Base-by-base conservation (phyloP, 2,329 filamentous ascomycete genomes). In the Huntiella bhutanensis region DNA sequence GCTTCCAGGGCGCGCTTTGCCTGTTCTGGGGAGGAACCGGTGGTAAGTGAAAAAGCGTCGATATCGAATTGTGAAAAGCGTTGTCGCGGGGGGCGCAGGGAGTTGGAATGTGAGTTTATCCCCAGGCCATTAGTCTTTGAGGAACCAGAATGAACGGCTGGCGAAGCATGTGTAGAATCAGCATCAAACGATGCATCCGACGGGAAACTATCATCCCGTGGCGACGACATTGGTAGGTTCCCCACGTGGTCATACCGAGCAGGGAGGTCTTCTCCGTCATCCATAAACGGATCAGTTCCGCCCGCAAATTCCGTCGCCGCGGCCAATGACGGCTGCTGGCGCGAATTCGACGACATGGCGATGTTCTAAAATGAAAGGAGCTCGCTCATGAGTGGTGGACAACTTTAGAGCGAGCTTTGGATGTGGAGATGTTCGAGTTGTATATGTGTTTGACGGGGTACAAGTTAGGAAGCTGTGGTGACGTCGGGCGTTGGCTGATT, bases 1-100 rank as follows among this genome's bases (percentile, higher is more conserved):
- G 87, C 85, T 61, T 94, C 81, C 39, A 98, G 69, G 39, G 86
- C 86, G 53, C 82, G 80, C 62, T 83, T 93, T 36, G 86, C 84
- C 58, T 95, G 86, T 47, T 77, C 75, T 7, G 88, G 85, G 1
- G 88, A 94, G 22, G 82, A 65, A 46, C 64, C 67, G n/a, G 84
- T 74, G 53, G 82, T 82, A 16, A 88, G 67, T 34, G 79, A 79
- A 59, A 92, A 87, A 22, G 83, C 65, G 44, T 88, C 77, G 42
- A 75, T 75, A 60, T 94, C 85, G 59, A 93, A 92, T 52, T 76
- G 73, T 47, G 84, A 86, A 61, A 83, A 91, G 53, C 86, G 79
- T 53, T 87, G 75, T 51, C 69, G 68, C 32, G 59, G 60, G 5
- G 44, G 13, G 17, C 34, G 46, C 41, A 48, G 35, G 6, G 41